Conservation (phyloP, 345 rosid genomes). For the Salix dunnii region DNA sequence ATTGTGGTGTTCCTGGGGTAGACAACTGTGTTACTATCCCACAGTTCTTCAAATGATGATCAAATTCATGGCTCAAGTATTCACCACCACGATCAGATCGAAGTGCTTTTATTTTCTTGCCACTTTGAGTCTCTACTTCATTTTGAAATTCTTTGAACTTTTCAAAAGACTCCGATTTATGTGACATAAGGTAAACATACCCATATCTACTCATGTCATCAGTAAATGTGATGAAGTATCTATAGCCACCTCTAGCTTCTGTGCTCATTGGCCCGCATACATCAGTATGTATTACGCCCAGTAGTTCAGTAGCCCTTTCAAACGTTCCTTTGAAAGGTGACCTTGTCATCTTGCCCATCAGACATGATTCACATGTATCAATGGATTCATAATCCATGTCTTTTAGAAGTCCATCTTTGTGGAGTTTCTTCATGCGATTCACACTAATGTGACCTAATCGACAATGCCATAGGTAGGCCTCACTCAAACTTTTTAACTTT, state of each 20-base stretch:
- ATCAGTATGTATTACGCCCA: background rate
- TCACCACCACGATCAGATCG: background rate
- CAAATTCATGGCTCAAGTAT: background rate
- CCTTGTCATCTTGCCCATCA: background rate
- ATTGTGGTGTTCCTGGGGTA: background rate
- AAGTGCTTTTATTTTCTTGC: background rate
- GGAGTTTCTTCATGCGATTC: background rate
- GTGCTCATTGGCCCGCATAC: background rate
- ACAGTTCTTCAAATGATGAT: background rate
- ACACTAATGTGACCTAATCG: background rate
- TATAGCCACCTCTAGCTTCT: background rate
- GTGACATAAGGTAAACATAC: background rate
- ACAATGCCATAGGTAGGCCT: background rate
- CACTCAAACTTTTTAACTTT: background rate
- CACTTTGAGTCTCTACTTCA: background rate
- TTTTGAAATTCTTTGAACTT: background rate
- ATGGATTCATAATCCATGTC: background rate
- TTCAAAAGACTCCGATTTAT: background rate
- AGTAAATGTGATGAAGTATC: constrained; percentile 2
- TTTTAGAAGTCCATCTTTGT: background rate
- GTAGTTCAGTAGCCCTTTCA: background rate
- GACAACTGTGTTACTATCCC: background rate
- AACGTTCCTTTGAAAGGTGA: background rate
- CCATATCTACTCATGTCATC: background rate
- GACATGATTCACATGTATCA: background rate